Base-by-base conservation (phyloP, 345 rosid genomes). In the Raphanus sativus region DNA sequence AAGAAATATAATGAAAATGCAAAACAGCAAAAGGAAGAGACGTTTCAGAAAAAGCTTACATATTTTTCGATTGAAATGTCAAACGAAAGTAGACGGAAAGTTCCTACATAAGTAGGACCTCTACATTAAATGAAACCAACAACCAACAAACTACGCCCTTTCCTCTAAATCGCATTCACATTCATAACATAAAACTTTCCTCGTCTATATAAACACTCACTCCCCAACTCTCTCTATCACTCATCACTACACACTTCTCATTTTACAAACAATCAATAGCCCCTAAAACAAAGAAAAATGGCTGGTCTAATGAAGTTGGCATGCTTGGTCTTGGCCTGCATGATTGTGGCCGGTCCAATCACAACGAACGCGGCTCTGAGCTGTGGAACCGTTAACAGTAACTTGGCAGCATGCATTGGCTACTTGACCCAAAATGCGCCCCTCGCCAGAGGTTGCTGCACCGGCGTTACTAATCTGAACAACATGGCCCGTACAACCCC, bases 311-410 rank as follows among this genome's bases (percentile, higher is more conserved):
- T 45, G 74, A 75, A 67, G 68, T 45, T 67, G 52, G 26, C 50
- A 56, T 75, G 50, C 79, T 30, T 75, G 45, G 34, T 59, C 73
- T 59, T 75, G 17, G 74, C 62, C 50, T 67, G 50, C 62, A 70
- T 70, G 58, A 62, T 77, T 13, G 75, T 62, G 65, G 75, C 68
- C 7, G 24, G 75, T 69, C 65, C 75, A 30, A 21, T 17, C n/a
- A 29, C 62, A 29, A 10, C 75, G 1, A 50, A 77, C 2, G 81
- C 80, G 4, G 79, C 86, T 17, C 5, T 86, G 3, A 54, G 59
- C 1, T 87, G 91, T 30, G 67, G 71, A 6, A 79, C 70, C 21
- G 87, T 87, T 62, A 6, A 50, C 0, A 0, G 2, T 17, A 1
- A 0, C 40, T 0, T 72, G 60, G 24, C 62, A 10, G 54, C 69